Evolutionary conservation across 2,329 filamentous ascomycete genomes (phyloP).

Genomic region (Claviceps purpurea): DNA sequence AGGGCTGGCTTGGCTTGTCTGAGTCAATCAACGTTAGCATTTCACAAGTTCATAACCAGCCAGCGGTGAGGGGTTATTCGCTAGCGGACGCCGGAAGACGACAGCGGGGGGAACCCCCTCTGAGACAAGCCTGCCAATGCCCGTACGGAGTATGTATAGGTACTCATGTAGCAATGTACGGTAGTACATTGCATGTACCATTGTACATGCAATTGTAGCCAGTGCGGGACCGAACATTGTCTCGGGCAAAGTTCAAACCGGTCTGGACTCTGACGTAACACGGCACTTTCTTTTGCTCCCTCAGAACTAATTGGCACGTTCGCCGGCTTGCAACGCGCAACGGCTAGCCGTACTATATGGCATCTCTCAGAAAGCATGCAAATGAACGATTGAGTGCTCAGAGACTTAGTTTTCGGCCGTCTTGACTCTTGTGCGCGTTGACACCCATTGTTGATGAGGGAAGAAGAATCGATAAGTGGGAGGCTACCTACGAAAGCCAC

Average conservation of each 20-base stretch:
- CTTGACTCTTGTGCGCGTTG: no score
- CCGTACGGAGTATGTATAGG: no score
- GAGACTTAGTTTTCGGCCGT: no score
- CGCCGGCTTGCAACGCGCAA: not conserved
- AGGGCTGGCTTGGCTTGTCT: not conserved
- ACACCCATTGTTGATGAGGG: no score
- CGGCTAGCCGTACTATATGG: not conserved
- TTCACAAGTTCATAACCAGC: not conserved
- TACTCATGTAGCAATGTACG: not conserved
- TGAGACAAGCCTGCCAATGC: not conserved
- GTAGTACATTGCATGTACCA: no score
- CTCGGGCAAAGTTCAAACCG: not conserved
- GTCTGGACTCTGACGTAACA: not conserved
- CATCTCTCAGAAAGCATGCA: no score
- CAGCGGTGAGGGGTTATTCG: not conserved
- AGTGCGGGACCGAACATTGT: not conserved
- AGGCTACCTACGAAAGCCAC: no score
- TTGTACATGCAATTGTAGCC: no score
- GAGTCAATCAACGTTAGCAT: not conserved
- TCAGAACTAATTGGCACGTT: no score
- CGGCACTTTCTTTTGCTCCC: not conserved
- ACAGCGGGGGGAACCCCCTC: not conserved
- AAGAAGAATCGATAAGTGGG: no score
- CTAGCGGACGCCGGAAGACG: not conserved
- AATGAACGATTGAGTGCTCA: no score